A percentile compares a stretch with the other conserved stretches of the same genome.
phyloP scores from a whole-genome alignment of 352 stramenopile genomes.

The Phytophthora pistaciae region DNA sequence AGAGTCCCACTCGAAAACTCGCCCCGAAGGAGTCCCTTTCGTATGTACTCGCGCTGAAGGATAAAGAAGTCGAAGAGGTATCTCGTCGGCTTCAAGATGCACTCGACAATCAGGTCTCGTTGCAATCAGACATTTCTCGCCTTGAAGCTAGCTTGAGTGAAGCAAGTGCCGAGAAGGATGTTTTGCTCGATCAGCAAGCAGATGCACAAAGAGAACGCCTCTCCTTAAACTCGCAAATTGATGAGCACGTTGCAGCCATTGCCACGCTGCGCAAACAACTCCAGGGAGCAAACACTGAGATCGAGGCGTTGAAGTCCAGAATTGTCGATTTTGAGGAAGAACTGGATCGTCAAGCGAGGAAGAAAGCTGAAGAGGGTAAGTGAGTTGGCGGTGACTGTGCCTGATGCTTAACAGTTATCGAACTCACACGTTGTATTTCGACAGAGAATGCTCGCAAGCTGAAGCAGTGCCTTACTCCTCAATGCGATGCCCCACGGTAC shows the following conservation, averaged over 20 bases:
- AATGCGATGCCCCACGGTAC: conserved; percentile 75
- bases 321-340: conserved; percentile 57
- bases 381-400: background rate
- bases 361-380: conserved; percentile 48
- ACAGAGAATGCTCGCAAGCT: conserved; percentile 58
- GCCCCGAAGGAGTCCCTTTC: conserved; percentile 38
- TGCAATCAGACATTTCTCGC: conserved; percentile 17
- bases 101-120: background rate
- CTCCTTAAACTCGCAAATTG: conserved; percentile 8
- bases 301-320: conserved; percentile 37
- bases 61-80: conserved; percentile 53
- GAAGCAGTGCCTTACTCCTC: conserved; percentile 66
- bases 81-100: conserved; percentile 20
- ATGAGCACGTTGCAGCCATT: conserved; percentile 20
- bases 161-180: conserved; percentile 22
- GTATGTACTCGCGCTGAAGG: conserved; percentile 61
- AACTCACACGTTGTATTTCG: background rate
- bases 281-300: conserved; percentile 21
- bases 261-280: conserved; percentile 32
- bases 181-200: conserved; percentile 3
- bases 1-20: conserved; percentile 43
- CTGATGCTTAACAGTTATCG: background rate
- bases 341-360: conserved; percentile 44
- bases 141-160: conserved; percentile 6
- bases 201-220: conserved; percentile 9